These are phyloP conservation scores for Boletus pseudo-olivaceus DNA, from an alignment of 768 basidiomycete genomes.

Conservation along the genomic window DNA sequence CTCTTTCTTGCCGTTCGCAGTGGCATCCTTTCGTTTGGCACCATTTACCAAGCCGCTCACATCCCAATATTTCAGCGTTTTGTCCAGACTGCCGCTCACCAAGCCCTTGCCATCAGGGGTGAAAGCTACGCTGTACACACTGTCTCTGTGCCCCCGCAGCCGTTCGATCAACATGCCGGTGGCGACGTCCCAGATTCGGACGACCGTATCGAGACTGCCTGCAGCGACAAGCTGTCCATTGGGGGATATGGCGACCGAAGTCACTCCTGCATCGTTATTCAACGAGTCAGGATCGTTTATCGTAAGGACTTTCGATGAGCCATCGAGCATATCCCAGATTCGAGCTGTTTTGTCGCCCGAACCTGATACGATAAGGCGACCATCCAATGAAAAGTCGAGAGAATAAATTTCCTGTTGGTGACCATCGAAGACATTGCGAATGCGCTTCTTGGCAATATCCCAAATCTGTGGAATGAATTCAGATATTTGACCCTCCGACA, in stretches of 20 bases:
- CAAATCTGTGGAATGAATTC: conserved; percentile 61
- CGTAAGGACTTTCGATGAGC: conserved; percentile 33
- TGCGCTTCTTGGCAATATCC: conserved; percentile 80
- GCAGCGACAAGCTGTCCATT: conserved; percentile 65
- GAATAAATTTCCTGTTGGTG: conserved; percentile 95
- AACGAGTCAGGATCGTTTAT: conserved; percentile 49
- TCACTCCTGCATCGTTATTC: conserved; percentile 63
- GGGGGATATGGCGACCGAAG: conserved; percentile 75
- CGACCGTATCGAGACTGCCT: conserved; percentile 71
- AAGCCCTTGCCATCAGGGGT: conserved; percentile 86
- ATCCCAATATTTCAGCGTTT: conserved; percentile 88
- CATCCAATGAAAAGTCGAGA: conserved; percentile 86
- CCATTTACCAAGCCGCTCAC: conserved; percentile 39
- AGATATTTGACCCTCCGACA: background rate
- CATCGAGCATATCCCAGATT: conserved; percentile 59
- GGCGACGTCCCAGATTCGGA: conserved; percentile 76
- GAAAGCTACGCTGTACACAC: conserved; percentile 88
- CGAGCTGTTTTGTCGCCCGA: conserved; percentile 74
- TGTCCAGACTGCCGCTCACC: conserved; percentile 89
- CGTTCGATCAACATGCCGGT: conserved; percentile 67
- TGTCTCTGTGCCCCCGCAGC: conserved; percentile 75
- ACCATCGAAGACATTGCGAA: conserved; percentile 79
- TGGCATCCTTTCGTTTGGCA: conserved; percentile 32
- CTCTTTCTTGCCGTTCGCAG: conserved; percentile 45
- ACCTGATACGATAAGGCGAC: conserved; percentile 82